Conservation (phyloP, 345 rosid species). For the Eucalyptus victrix region DNA sequence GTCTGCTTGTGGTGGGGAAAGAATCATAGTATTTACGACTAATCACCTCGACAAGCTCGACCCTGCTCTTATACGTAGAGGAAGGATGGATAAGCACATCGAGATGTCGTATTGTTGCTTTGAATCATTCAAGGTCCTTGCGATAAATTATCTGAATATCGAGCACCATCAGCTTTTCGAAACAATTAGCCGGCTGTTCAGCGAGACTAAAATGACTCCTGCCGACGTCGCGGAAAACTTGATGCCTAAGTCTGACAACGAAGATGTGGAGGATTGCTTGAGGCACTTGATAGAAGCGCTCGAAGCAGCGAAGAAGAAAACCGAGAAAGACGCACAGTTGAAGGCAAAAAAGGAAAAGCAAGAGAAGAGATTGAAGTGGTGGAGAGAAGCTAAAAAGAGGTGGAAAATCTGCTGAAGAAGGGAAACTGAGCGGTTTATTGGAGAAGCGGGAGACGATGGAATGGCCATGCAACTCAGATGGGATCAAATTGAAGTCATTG, state of each 20-base stretch:
- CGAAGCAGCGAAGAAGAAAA: not conserved
- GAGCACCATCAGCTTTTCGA: not conserved
- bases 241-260: not conserved
- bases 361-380: not conserved
- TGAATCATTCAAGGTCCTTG: not conserved
- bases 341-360: not conserved
- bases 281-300: not conserved
- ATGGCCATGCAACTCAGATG: not conserved
- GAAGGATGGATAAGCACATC: conserved; percentile 15
- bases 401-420: not conserved
- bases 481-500: not conserved
- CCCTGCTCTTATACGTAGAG: conserved; percentile 10
- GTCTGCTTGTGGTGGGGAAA: conserved; percentile 13
- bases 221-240: conserved; percentile 10
- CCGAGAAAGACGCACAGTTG: not conserved
- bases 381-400: not conserved
- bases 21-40: conserved; percentile 9
- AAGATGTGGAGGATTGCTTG: not conserved
- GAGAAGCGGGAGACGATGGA: not conserved
- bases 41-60: conserved; percentile 9
- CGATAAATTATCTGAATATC: not conserved
- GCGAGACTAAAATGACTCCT: not conserved
- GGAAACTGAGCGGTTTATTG: not conserved
- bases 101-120: conserved; percentile 7
- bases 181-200: not conserved